These are phyloP conservation scores for Termitomyces sp. DNA, from an alignment of 768 basidiomycete genomes.

Conservation along the genomic window DNA sequence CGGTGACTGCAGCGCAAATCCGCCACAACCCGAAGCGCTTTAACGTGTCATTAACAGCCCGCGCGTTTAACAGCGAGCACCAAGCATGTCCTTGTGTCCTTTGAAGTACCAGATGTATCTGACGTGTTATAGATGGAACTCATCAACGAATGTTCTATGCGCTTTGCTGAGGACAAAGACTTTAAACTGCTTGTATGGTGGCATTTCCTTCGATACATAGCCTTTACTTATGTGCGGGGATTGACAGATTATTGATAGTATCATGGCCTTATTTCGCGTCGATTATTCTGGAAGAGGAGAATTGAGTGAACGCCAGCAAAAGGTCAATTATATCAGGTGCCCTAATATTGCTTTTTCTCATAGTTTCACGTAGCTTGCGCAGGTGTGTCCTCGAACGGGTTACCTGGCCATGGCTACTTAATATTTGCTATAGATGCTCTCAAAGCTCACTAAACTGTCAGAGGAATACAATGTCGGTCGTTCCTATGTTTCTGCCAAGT, in stretches of 20 bases:
- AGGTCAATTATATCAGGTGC: slow-evolving; percentile 32
- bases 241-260: slow-evolving; percentile 84
- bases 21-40: background rate
- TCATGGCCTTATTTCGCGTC: slow-evolving; percentile 94
- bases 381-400: slow-evolving; percentile 36
- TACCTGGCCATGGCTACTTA: background rate
- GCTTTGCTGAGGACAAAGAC: slow-evolving; percentile 87
- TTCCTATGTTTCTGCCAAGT: background rate
- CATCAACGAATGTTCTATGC: slow-evolving; percentile 82
- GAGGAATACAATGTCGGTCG: slow-evolving; percentile 81
- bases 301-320: slow-evolving; percentile 90
- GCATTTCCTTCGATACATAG: background rate
- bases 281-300: slow-evolving; percentile 94
- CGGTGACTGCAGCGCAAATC: slow-evolving; percentile 34
- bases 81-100: slow-evolving; percentile 42
- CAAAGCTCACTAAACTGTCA: slow-evolving; percentile 83
- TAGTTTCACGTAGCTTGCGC: slow-evolving; percentile 60
- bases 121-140: slow-evolving; percentile 66
- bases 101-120: background rate
- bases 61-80: slow-evolving; percentile 90
- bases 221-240: slow-evolving; percentile 6
- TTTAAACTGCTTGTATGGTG: slow-evolving; percentile 57
- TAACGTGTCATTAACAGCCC: slow-evolving; percentile 40
- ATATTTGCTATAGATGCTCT: slow-evolving; percentile 60
- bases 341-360: slow-evolving; percentile 10